phyloP scores from a whole-genome alignment of 805 yeast species.

The Kodamaea lidongshanica region DNA sequence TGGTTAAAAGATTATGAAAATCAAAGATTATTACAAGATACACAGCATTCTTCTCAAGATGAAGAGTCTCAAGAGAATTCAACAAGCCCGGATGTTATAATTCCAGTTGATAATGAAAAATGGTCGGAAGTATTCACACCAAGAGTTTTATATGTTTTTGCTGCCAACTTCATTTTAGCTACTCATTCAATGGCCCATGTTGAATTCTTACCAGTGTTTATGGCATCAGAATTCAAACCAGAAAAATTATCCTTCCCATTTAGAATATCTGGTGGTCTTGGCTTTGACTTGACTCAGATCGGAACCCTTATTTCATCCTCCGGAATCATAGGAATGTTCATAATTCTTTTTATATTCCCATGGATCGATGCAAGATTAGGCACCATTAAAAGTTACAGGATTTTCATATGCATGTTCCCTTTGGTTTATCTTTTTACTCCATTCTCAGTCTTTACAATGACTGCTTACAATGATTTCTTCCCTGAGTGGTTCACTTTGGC shows the following conservation, averaged over 20 bases:
- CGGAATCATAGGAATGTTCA: slow-evolving; percentile 31
- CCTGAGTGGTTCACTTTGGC: slow-evolving; percentile 28
- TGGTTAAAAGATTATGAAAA: no score
- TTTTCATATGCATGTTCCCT: slow-evolving; percentile 29
- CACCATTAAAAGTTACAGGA: slow-evolving; percentile 24
- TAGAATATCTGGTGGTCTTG: slow-evolving; percentile 33
- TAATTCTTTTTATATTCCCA: slow-evolving; percentile 27
- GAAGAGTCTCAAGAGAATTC: no score
- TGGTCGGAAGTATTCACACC: slow-evolving; percentile 22
- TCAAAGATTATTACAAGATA: no score
- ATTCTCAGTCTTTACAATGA: slow-evolving; percentile 26
- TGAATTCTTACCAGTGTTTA: slow-evolving; percentile 34
- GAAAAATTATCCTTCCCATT: slow-evolving; percentile 28
- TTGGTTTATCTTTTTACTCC: slow-evolving; percentile 27
- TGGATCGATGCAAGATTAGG: slow-evolving; percentile 27
- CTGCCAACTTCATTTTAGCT: slow-evolving; percentile 30
- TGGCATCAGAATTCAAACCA: slow-evolving; percentile 25
- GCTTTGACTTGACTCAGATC: slow-evolving; percentile 25
- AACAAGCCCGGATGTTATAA: no score
- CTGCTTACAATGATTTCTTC: slow-evolving; percentile 17
- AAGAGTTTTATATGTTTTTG: slow-evolving; percentile 25
- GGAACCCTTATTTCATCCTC: slow-evolving; percentile 33
- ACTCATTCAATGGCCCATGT: slow-evolving; percentile 27
- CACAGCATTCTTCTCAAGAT: no score
- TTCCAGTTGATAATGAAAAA: not conserved